Conservation (phyloP, 2,329 filamentous ascomycete species). For the Raffaelea deltoideospora region DNA sequence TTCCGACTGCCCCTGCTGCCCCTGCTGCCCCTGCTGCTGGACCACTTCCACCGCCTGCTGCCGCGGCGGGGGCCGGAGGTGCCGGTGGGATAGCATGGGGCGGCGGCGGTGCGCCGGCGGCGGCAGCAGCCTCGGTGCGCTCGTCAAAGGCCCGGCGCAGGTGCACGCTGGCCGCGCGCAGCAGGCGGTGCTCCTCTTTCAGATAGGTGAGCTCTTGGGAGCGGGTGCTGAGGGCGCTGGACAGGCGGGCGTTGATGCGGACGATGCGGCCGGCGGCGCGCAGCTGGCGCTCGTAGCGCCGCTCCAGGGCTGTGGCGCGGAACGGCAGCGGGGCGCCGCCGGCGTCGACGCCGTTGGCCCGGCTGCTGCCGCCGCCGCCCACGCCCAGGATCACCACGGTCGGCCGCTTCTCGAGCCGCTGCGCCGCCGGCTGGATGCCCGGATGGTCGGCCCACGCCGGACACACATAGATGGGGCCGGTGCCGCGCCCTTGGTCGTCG, state of each 20-base stretch:
- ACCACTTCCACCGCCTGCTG: too few relatives aligned
- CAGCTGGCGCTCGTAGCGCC: constrained; percentile 9
- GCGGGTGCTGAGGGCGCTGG: constrained; percentile 1
- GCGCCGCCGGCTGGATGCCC: constrained; percentile 22
- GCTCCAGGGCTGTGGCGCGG: constrained; percentile 16
- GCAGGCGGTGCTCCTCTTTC: too few relatives aligned
- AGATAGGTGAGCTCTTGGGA: too few relatives aligned
- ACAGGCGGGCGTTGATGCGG: constrained; percentile 3
- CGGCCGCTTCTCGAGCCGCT: constrained; percentile 28
- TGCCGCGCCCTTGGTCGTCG: constrained; percentile 17
- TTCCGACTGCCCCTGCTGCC: too few relatives aligned
- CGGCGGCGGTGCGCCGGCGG: too few relatives aligned
- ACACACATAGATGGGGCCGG: constrained; percentile 35
- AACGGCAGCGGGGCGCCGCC: neutral
- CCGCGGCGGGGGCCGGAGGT: too few relatives aligned
- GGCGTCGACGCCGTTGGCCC: constrained; percentile 7
- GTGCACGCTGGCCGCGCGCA: constrained; percentile 2
- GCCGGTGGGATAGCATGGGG: too few relatives aligned
- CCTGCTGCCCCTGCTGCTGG: too few relatives aligned
- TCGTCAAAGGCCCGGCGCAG: neutral
- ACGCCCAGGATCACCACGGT: constrained; percentile 17
- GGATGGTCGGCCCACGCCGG: constrained; percentile 34
- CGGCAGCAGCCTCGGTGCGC: too few relatives aligned
- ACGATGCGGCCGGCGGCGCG: constrained; percentile 3
- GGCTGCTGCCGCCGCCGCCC: constrained; percentile 11